Evolutionary conservation across 129 eudicot species (phyloP), one percentile per base, ranked within the genome.

Genomic region (Helianthus tuberosus): DNA sequence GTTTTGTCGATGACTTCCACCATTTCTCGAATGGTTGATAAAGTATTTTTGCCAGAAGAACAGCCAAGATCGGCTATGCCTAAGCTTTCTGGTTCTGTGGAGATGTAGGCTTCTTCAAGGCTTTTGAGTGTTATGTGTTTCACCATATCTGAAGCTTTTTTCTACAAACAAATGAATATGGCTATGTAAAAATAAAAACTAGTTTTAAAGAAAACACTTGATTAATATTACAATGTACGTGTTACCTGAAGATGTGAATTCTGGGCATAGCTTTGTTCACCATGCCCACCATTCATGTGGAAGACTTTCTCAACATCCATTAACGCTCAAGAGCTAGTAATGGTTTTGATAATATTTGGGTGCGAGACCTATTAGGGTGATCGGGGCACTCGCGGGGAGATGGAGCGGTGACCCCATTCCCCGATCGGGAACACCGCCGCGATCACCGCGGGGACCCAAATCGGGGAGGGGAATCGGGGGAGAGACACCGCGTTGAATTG

Each of bases 21-120:
- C 47, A 94, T 71, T 13, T 88, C 88, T 69, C 78, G 82, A 1
- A 94, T 76, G 75, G 75, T 83, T 16, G 97, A 88, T 25, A 94
- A 77, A 25, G 97, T 76, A 80, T 94, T 94, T 5, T 86, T 89
- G 44, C 97, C 96, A 5, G 87, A 84, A 16, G 98, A 90, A 54
- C 97, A 90, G 1, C 98, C 97, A 32, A 94, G 80, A 67, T 94
- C 98, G 17, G 98, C 98, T 41, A 94, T 86, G 83, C 91, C 89
- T 49, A 94, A 39, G 87, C 89, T 90, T 73, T 77, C 79, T 39
- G 98, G 97, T 27, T 70, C 69, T n/a, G 73, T 75, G 66, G 76
- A 44, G 55, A 58, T 14, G 58, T 84, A 88, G 11, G 84, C 64
- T 77, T 90, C 86, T 69, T 86, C 76, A 9, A 94, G 84, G 53